phyloP scores from a whole-genome alignment of 805 yeast genomes.

The Pichia manshurica region DNA sequence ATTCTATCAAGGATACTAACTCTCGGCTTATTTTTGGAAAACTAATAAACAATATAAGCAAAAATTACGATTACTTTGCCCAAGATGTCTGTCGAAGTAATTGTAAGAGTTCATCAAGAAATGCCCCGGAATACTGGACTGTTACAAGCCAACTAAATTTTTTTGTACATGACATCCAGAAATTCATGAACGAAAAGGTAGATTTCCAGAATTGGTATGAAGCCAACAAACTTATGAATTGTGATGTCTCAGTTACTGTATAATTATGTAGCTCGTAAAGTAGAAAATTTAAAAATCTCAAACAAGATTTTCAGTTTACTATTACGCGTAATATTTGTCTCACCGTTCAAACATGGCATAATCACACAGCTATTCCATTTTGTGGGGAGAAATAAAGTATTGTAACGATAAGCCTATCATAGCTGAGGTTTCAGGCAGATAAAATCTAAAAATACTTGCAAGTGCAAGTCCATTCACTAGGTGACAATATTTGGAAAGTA shows the following conservation, averaged over 20 bases:
- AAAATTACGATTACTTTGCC: constrained; percentile 26
- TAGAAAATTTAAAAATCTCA: neutral
- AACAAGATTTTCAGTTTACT: neutral
- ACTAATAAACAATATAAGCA: constrained; percentile 26
- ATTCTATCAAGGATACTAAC: constrained; percentile 25
- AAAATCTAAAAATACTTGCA: too few relatives aligned
- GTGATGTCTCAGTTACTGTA: neutral
- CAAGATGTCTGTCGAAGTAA: constrained; percentile 17
- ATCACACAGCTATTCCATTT: too few relatives aligned
- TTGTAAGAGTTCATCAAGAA: neutral
- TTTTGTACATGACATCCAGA: constrained; percentile 30
- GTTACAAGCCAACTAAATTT: constrained; percentile 31
- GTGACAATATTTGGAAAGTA: too few relatives aligned
- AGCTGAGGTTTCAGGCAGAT: too few relatives aligned
- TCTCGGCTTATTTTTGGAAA: constrained; percentile 29
- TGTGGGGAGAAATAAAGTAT: too few relatives aligned
- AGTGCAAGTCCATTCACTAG: too few relatives aligned
- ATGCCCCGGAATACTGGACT: constrained; percentile 15
- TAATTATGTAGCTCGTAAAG: neutral
- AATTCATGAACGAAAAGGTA: constrained; percentile 25
- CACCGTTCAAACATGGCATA: too few relatives aligned
- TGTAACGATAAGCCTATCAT: too few relatives aligned
- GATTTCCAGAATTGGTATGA: constrained; percentile 28
- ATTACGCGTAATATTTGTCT: neutral
- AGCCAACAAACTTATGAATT: constrained; percentile 16